Evolutionary conservation across 2,329 filamentous ascomycete species (phyloP), one percentile per base, ranked within the genome.

Genomic region (Claviceps capensis): DNA sequence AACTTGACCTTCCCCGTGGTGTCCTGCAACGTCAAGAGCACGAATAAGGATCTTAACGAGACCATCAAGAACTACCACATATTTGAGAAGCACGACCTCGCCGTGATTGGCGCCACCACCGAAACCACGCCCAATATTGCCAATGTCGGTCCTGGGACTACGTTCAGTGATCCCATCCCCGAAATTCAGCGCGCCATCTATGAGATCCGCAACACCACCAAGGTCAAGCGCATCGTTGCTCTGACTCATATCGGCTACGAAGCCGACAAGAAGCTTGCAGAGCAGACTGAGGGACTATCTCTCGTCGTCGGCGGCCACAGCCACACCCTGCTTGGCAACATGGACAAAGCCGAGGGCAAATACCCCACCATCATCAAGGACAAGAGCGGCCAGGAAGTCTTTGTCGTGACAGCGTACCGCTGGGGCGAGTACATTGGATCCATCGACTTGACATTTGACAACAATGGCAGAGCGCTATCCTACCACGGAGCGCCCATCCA

Each of bases 401-500:
- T 84, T 60, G 74, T 84, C 59, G 81, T 85, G 17, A 83, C 80
- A 7, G 77, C 81, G 2, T 85, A 81, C 61, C 75, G 80, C 55
- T 85, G 82, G 82, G 81, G 81, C 49, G 79, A 84, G 65, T 84
- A 84, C 52, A 65, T 85, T 2, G 82, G 81, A 53, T 81, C 81
- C 62, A 85, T 85, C 57, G 80, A 83, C 56, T 73, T 85, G 7
- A 79, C 77, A 1, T 85, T 82, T 59, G 79, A 82, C 58, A 56
- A 69, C 4, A 66, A 76, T 1, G 82, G 82, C 62, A 79, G 76
- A 62, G 75, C 83, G 16, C 70, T 84, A 5, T 73, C 72, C 4
- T 85, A 85, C 65, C 74, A 76, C 59, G 81, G 81, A 36, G 80
- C 74, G 0, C 81, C 82, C 1, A 77, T 85, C 57, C 80, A 82